phyloP scores from a whole-genome alignment of 345 rosid genomes.

The Brassica rapa region DNA sequence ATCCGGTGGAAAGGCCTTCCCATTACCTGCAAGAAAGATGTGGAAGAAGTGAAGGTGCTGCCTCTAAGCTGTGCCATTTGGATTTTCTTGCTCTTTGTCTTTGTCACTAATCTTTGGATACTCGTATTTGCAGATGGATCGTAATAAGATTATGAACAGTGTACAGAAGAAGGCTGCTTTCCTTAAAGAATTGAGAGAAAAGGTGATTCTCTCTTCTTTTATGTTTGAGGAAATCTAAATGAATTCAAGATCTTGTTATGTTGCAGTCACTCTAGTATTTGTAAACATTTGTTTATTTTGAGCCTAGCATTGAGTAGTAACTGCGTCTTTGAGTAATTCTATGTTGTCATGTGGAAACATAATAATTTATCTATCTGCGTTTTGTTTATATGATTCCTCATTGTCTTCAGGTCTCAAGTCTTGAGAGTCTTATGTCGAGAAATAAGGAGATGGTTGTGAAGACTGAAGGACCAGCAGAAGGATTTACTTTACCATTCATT shows the following conservation, averaged over 20 bases:
- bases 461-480: constrained; percentile 39
- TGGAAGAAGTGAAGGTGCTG: constrained; percentile 48
- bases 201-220: constrained; percentile 25
- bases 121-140: constrained; percentile 33
- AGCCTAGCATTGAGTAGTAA: background rate
- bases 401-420: constrained; percentile 41
- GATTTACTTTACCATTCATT: constrained; percentile 49
- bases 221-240: background rate
- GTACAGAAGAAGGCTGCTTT: constrained; percentile 46
- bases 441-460: constrained; percentile 43
- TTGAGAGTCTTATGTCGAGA: constrained; percentile 41
- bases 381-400: background rate
- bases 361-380: background rate
- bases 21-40: constrained; percentile 36
- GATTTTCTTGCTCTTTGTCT: constrained; percentile 3
- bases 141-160: constrained; percentile 30
- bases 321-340: background rate
- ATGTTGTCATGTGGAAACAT: constrained; percentile 9
- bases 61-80: background rate
- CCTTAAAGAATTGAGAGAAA: constrained; percentile 51
- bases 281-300: constrained; percentile 1
- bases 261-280: background rate
- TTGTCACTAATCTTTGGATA: background rate
- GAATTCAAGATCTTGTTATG: background rate
- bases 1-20: constrained; percentile 55